phyloP scores from a whole-genome alignment of 768 basidiomycete genomes.

The Tremella mesenterica region DNA sequence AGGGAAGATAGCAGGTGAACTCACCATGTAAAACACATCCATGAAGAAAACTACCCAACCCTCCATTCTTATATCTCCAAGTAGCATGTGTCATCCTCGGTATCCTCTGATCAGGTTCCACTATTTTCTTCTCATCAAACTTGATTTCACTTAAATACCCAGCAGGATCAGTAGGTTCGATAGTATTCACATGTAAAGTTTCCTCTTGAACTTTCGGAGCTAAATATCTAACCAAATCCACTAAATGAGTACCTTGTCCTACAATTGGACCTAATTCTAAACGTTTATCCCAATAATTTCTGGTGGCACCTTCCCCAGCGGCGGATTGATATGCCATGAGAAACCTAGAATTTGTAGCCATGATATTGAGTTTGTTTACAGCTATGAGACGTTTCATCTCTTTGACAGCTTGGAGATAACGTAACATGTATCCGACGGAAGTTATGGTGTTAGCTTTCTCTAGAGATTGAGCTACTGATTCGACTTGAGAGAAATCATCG shows the following conservation, averaged over 20 bases:
- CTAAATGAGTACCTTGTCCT: conserved; percentile 65
- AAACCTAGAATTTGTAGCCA: conserved; percentile 86
- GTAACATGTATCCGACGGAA: conserved; percentile 59
- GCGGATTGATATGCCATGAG: conserved; percentile 39
- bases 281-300: conserved; percentile 15
- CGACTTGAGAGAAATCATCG: conserved; percentile 15
- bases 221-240: conserved; percentile 80
- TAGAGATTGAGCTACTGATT: conserved; percentile 8
- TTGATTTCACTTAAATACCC: conserved; percentile 67
- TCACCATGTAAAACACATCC: conserved; percentile 73
- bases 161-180: conserved; percentile 82
- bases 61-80: conserved; percentile 93
- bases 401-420: conserved; percentile 85
- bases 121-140: conserved; percentile 72
- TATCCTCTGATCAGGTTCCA: conserved; percentile 74
- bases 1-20: not conserved
- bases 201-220: conserved; percentile 79
- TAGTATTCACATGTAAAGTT: conserved; percentile 55
- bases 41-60: conserved; percentile 81
- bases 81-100: conserved; percentile 84
- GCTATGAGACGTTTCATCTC: conserved; percentile 90
- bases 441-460: conserved; percentile 39
- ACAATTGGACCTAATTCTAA: conserved; percentile 31
- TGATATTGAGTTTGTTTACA: conserved; percentile 84
- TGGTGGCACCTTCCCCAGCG: conserved; percentile 2